phyloP scores from a whole-genome alignment of 2,329 filamentous ascomycete genomes.

The Botrytis pseudocinerea region DNA sequence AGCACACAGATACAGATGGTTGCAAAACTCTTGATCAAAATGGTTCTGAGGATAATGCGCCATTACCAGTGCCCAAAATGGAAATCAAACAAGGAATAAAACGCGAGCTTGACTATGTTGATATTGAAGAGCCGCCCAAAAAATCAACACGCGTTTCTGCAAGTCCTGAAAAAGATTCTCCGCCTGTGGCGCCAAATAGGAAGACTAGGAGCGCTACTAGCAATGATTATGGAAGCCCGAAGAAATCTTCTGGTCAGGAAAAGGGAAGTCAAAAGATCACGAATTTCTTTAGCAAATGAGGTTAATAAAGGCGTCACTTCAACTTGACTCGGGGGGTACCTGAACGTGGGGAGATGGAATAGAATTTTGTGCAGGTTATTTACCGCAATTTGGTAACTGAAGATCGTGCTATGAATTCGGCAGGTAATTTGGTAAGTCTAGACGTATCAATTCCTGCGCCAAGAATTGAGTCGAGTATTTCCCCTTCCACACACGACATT shows the following conservation, averaged over 20 bases:
- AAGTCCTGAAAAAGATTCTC: slow-evolving; percentile 28
- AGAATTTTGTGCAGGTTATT: not conserved
- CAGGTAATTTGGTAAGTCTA: not conserved
- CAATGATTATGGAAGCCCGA: slow-evolving; percentile 37
- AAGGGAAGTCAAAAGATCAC: slow-evolving; percentile 50
- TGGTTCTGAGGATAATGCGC: slow-evolving; percentile 37
- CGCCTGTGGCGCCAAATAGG: slow-evolving; percentile 29
- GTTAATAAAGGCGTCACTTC: not conserved
- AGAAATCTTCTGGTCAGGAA: slow-evolving; percentile 31
- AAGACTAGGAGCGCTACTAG: slow-evolving; percentile 39
- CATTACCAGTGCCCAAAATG: slow-evolving; percentile 33
- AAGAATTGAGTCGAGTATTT: not conserved
- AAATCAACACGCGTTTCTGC: slow-evolving; percentile 34
- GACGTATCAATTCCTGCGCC: not conserved
- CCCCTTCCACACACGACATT: not conserved
- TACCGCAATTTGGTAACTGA: not conserved
- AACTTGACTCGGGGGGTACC: not conserved
- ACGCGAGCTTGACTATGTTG: slow-evolving; percentile 35
- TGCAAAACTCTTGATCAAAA: slow-evolving; percentile 35
- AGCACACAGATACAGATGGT: slow-evolving; percentile 30
- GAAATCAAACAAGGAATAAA: slow-evolving; percentile 36
- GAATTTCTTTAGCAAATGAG: slow-evolving; percentile 49
- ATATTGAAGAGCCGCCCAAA: slow-evolving; percentile 33
- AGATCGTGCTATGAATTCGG: not conserved
- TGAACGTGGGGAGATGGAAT: not conserved